A percentile compares a stretch with the other conserved stretches of the same genome.
phyloP scores from a whole-genome alignment of 306 rosid genomes.

The Acacia melanoxylon region DNA sequence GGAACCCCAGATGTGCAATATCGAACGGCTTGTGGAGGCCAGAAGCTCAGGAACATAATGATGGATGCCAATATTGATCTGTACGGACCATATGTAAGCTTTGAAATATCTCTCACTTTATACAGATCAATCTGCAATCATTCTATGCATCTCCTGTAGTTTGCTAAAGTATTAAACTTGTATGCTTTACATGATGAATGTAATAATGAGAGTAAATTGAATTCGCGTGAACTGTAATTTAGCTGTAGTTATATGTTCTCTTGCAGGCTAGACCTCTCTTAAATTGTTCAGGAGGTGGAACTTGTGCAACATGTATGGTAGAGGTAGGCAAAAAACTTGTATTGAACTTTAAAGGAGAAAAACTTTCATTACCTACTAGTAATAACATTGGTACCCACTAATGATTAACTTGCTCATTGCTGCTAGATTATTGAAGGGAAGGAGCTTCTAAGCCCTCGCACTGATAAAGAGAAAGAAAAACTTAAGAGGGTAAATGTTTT shows the following conservation, averaged over 20 bases:
- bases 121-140: background rate
- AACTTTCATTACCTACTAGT: background rate
- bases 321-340: slow-evolving; percentile 40
- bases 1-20: slow-evolving; percentile 84
- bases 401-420: slow-evolving; percentile 16
- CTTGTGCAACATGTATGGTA: slow-evolving; percentile 90
- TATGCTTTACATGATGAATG: background rate
- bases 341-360: background rate
- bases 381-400: background rate
- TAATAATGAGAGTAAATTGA: background rate
- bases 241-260: background rate
- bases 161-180: background rate
- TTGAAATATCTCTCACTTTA: background rate
- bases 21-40: slow-evolving; percentile 73
- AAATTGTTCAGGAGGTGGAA: slow-evolving; percentile 89
- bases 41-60: slow-evolving; percentile 81
- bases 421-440: slow-evolving; percentile 71
- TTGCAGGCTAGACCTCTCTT: slow-evolving; percentile 63
- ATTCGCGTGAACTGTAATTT: background rate
- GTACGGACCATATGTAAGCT: slow-evolving; percentile 83
- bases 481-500: slow-evolving; percentile 57
- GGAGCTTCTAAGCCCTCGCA: slow-evolving; percentile 76
- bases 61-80: slow-evolving; percentile 72
- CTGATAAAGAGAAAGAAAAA: slow-evolving; percentile 77
- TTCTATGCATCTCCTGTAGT: background rate